phyloP scores from a whole-genome alignment of 345 rosid species.

The Lumnitzera littorea region DNA sequence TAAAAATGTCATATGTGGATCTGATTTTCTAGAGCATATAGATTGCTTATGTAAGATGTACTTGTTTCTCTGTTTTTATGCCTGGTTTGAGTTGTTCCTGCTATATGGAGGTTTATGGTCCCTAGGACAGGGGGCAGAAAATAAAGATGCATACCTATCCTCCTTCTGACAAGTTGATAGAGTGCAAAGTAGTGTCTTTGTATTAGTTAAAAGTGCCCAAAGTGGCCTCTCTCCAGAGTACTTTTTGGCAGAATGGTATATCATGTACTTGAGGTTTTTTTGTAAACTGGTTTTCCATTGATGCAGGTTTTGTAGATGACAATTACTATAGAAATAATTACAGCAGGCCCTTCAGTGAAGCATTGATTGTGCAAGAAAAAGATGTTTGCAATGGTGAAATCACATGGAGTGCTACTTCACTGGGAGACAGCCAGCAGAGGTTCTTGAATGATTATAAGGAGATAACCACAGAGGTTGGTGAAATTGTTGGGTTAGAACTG shows the following conservation, averaged over 20 bases:
- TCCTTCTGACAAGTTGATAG: too few species aligned
- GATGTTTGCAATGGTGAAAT: conserved; percentile 31
- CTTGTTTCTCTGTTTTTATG: too few species aligned
- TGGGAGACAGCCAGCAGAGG: conserved; percentile 38
- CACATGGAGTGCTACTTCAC: conserved; percentile 44
- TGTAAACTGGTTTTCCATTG: neutral
- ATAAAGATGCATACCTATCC: too few species aligned
- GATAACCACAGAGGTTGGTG: conserved; percentile 26
- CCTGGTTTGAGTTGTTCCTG: neutral
- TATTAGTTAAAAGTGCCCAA: too few species aligned
- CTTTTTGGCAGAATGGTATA: too few species aligned
- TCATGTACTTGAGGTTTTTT: too few species aligned
- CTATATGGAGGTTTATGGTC: conserved; percentile 1
- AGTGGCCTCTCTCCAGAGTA: too few species aligned
- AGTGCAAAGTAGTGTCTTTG: too few species aligned
- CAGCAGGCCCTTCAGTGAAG: conserved; percentile 35
- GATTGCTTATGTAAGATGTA: too few species aligned
- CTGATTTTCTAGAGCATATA: too few species aligned
- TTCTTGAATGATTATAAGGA: conserved; percentile 39
- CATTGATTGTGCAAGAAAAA: conserved; percentile 34
- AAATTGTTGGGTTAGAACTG: conserved; percentile 38
- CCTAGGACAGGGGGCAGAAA: too few species aligned
- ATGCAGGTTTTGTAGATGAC: conserved; percentile 51
- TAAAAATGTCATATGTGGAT: too few species aligned
- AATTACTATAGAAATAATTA: conserved; percentile 35